Evolutionary conservation across 2,329 filamentous ascomycete species (phyloP).

Genomic region (Cadophora gregata): DNA sequence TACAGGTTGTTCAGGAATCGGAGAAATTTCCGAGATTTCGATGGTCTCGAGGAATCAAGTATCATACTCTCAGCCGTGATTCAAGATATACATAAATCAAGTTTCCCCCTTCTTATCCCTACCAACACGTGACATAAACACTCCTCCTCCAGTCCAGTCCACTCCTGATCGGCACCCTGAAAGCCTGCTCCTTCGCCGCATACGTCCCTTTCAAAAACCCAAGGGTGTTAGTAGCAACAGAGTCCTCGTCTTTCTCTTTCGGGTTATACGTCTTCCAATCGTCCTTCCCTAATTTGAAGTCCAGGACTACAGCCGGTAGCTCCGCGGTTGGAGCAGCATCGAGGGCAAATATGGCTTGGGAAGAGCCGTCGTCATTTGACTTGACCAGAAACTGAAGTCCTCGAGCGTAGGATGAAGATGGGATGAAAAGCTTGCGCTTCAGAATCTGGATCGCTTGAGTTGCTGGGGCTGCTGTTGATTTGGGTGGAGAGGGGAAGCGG

Average conservation of each 20-base stretch:
- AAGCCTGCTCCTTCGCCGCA: slow-evolving; percentile 21
- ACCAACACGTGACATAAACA: slow-evolving; percentile 28
- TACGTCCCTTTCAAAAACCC: slow-evolving; percentile 24
- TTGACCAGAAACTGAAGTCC: slow-evolving; percentile 13
- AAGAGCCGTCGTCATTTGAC: background rate
- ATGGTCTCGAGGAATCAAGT: no score
- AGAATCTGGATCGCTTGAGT: slow-evolving; percentile 5
- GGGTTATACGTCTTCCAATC: slow-evolving; percentile 18
- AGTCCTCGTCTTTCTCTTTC: slow-evolving; percentile 5
- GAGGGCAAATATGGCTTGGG: background rate
- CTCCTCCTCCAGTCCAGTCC: slow-evolving; percentile 26
- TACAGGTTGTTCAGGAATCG: no score
- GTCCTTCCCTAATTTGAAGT: background rate
- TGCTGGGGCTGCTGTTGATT: background rate
- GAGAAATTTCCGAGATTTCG: no score
- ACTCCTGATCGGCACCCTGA: slow-evolving; percentile 27
- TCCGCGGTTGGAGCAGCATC: slow-evolving; percentile 1
- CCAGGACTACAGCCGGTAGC: slow-evolving; percentile 15
- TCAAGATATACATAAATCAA: no score
- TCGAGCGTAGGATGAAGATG: slow-evolving; percentile 18
- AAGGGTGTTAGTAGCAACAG: background rate
- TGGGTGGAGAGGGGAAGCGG: slow-evolving; percentile 2
- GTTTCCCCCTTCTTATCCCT: no score
- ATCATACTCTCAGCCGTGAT: no score
- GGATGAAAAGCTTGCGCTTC: slow-evolving; percentile 17